These are phyloP conservation scores for Begonia loranthoides DNA, from an alignment of 306 rosid genomes.

Conservation along the genomic window DNA sequence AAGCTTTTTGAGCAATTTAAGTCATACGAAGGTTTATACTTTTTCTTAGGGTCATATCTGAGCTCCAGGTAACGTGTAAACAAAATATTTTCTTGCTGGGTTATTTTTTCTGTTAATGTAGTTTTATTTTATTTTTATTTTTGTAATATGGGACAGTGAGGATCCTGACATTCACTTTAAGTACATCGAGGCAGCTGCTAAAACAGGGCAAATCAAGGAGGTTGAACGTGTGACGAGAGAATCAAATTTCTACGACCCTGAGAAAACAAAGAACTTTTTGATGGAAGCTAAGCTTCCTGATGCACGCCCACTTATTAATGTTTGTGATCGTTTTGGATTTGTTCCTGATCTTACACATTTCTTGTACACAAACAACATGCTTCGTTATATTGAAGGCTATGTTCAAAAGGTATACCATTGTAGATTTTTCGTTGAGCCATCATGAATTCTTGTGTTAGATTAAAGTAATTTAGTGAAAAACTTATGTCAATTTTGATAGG, in stretches of 20 bases:
- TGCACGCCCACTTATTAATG: conserved; percentile 94
- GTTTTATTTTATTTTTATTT: not conserved
- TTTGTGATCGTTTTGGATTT: conserved; percentile 96
- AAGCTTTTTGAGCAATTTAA: conserved; percentile 95
- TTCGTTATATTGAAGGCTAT: conserved; percentile 96
- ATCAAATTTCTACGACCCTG: conserved; percentile 90
- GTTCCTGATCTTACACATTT: conserved; percentile 98
- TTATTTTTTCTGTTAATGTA: conserved; percentile 1
- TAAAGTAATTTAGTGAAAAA: not conserved
- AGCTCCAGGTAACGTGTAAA: conserved; percentile 63
- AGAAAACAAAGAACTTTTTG: conserved; percentile 89
- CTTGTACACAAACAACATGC: conserved; percentile 94
- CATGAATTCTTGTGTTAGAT: not conserved
- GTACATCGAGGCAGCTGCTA: conserved; percentile 98
- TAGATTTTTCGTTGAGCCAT: not conserved
- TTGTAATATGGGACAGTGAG: conserved; percentile 70
- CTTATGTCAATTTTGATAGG: conserved; percentile 33
- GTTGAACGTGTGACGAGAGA: conserved; percentile 99
- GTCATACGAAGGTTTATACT: conserved; percentile 94
- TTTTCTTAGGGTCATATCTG: conserved; percentile 91
- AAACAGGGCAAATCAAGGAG: conserved; percentile 97
- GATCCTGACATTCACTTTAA: conserved; percentile 99
- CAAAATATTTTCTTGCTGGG: not conserved
- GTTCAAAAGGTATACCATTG: conserved; percentile 76
- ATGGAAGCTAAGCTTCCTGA: conserved; percentile 99